Conservation (phyloP, 73 alveolate species). For the Paramecium biaurelia region DNA sequence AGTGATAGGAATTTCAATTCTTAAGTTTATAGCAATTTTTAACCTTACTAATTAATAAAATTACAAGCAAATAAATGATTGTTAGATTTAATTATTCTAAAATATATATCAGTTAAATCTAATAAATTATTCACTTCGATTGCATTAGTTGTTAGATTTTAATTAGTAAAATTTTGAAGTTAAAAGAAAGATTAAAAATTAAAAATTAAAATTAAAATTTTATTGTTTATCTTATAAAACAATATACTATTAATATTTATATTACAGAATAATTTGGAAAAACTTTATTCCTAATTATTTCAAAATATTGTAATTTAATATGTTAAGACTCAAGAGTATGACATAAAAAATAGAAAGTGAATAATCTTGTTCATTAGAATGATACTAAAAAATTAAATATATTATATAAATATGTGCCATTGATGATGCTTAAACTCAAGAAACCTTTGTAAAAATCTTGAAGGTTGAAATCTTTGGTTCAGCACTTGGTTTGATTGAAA, state of each 20-base stretch:
- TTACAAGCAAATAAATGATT: too few species aligned
- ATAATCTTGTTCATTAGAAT: not conserved
- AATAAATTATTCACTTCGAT: too few species aligned
- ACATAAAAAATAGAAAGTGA: not conserved
- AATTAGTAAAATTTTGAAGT: too few species aligned
- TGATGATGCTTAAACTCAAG: constrained; percentile 96
- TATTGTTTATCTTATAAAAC: not conserved
- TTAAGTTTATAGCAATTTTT: too few species aligned
- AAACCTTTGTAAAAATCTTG: constrained; percentile 95
- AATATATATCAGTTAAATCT: too few species aligned
- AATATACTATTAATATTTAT: too few species aligned
- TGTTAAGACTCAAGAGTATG: not conserved
- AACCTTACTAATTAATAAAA: too few species aligned
- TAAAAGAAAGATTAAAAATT: not conserved
- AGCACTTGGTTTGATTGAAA: constrained; percentile 86
- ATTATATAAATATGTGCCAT: constrained; percentile 60
- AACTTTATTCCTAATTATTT: not conserved
- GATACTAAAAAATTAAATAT: not conserved
- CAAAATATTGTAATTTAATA: not conserved
- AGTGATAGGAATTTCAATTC: too few species aligned
- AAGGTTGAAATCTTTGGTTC: constrained; percentile 79
- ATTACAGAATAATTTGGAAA: not conserved
- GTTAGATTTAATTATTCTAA: too few species aligned
- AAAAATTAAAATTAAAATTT: not conserved
- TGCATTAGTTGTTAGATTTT: too few species aligned